Evolutionary conservation across 2,329 filamentous ascomycete species (phyloP).

Genomic region (Pestalotiopsis sp.): DNA sequence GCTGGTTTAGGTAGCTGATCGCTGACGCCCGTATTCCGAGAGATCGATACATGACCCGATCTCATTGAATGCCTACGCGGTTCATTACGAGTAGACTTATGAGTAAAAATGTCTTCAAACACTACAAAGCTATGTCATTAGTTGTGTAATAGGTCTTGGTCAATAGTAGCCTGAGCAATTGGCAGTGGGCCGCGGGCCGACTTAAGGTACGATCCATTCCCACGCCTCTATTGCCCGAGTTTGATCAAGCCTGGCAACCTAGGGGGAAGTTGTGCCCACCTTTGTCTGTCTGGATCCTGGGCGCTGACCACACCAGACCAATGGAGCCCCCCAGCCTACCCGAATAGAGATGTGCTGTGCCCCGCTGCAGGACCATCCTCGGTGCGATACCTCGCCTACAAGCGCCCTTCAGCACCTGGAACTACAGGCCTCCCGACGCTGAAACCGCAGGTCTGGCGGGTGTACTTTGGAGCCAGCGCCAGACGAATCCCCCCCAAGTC

Average conservation of each 20-base stretch:
- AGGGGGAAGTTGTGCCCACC: background rate
- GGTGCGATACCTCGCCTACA: background rate
- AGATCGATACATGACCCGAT: background rate
- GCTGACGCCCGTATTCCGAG: background rate
- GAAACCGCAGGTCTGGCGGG: background rate
- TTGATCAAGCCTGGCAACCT: background rate
- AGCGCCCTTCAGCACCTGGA: background rate
- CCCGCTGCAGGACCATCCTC: background rate
- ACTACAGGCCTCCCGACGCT: background rate
- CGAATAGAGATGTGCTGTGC: background rate
- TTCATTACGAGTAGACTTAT: background rate
- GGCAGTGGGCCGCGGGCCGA: background rate
- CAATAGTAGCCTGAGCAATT: background rate
- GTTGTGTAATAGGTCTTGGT: background rate
- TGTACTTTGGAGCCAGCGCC: background rate
- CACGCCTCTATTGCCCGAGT: background rate
- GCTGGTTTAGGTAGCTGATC: background rate
- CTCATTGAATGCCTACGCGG: background rate
- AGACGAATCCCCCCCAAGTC: background rate
- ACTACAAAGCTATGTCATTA: background rate
- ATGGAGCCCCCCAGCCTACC: background rate
- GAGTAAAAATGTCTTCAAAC: background rate
- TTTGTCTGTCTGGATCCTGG: background rate
- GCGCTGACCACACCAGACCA: background rate
- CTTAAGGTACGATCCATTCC: background rate